Evolutionary conservation across 352 stramenopile species (phyloP), one percentile per base, ranked within the genome.

Genomic region (Phytopythium ostracodes): DNA sequence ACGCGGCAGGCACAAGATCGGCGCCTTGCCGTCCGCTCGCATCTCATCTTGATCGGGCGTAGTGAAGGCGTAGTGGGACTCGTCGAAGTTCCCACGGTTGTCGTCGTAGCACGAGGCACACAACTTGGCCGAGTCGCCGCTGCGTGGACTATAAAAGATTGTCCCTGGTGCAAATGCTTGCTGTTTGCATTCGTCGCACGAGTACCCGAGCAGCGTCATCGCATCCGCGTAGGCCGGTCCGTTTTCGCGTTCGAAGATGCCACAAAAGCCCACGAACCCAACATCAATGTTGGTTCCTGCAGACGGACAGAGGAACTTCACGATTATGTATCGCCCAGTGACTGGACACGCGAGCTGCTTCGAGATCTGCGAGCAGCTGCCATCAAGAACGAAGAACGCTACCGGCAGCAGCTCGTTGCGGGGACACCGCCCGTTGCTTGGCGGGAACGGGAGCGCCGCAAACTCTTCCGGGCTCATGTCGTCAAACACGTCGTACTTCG

Each of bases 221-320:
- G 27, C 15, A 20, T 60, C 54, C 36, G 63, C 83, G 59, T 96
- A 96, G 14, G 79, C 87, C n/a, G 85, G 85, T 29, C 87, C 87
- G 60, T 92, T 91, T 12, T 94, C 83, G 33, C 75, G 77, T 62
- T 96, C 85, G 38, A 91, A 94, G 8, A 79, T 77, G 1, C 87
- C 87, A n/a, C 70, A 92, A 46, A 92, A 77, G 2, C 84, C 87
- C 44, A 94, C 65, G 63, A 91, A 93, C 14, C 87, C 85, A 22
- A 94, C 67, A 33, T 96, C 85, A 40, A 96, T 96, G 52, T 94
- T 96, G n/a, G 71, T 66, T 18, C 84, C 84, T 15, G 75, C 63
- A 0, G 82, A 76, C 10, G 87, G 73, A 31, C 81, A 76, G 35
- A 96, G 62, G 14, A 91, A 70, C 60, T 96, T 96, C 4, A 94